Evolutionary conservation across 169 alveolate species (phyloP), one percentile per base, ranked within the genome.

Genomic region (Plasmodium coatneyi): DNA sequence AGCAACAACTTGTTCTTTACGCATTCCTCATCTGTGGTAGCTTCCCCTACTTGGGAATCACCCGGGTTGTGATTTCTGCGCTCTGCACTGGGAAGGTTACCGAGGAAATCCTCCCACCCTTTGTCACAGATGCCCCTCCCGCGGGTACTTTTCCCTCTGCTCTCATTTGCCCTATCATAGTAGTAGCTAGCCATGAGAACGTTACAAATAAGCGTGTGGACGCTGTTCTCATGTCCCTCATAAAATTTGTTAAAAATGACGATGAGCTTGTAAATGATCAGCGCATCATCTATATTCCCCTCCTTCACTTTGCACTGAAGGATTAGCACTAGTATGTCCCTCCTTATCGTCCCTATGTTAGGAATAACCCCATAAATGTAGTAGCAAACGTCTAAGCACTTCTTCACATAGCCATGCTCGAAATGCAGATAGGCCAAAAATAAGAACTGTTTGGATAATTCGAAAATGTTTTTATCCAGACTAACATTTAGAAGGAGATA

Each of bases 271-370:
- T 89, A 89, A 70, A 89, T 60, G 28, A 89, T 70, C 36, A 89
- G 49, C 22, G 94, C 94, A 4, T 89, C 94, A 6, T 89, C 91
- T 25, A 89, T 89, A 16, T 79, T 79, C 49, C 72, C 90, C 30
- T 89, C 91, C 60, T 89, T 89, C 30, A 89, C 49, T 66, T 89
- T 89, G 52, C 94, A 89, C 54, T 89, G 94, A n/a, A 89, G 71
- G 22, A 80, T 80, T 72, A 89, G 82, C 36, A 80, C 49, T 12
- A 89, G 91, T 80, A 89, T 80, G 36, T 89, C 94, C 60, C 94
- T 89, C 82, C 32, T 89, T 41, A 89, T 5, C 0, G 83, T 66
- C 6, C 90, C 94, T 56, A 89, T 80, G 43, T 46, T 36, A 6
- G 94, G 94, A 89, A 52, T 89, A 2, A 30, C 71, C n/a, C 49